phyloP scores from a whole-genome alignment of 108 stramenopile genomes.

The Chaetoceros tenuissimus region DNA sequence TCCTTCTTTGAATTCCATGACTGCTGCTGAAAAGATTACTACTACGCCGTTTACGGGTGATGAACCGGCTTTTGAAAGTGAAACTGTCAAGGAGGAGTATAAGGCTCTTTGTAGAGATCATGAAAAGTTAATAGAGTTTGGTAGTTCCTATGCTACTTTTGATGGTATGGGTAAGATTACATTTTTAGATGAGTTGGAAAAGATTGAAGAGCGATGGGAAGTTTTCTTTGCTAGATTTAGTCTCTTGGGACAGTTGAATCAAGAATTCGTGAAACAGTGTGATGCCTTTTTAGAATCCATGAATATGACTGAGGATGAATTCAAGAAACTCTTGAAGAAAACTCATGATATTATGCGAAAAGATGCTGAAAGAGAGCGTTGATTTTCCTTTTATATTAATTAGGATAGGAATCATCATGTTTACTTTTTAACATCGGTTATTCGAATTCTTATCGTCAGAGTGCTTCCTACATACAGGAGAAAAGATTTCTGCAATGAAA shows the following conservation, averaged over 20 bases:
- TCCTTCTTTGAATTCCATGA: constrained; percentile 26
- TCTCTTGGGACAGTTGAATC: constrained; percentile 20
- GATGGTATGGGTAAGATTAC: constrained; percentile 26
- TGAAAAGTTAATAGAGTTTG: constrained; percentile 23
- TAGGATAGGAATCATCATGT: no score
- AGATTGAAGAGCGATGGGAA: constrained; percentile 44
- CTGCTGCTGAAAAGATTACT: constrained; percentile 22
- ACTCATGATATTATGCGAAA: constrained; percentile 28
- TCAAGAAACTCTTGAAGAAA: constrained; percentile 15
- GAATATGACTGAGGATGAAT: constrained; percentile 26
- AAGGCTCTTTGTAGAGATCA: constrained; percentile 28
- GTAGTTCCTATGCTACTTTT: constrained; percentile 21
- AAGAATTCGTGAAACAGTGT: constrained; percentile 24
- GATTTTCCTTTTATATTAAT: no score
- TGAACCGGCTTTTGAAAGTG: constrained; percentile 20
- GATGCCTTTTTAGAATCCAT: constrained; percentile 27
- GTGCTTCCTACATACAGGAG: no score
- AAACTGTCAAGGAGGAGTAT: constrained; percentile 35
- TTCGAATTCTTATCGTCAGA: no score
- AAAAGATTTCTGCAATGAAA: no score
- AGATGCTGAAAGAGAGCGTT: constrained; percentile 33
- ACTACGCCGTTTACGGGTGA: constrained; percentile 13
- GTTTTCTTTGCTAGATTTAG: constrained; percentile 29
- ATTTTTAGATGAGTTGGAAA: constrained; percentile 35
- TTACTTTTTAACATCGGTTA: no score